Evolutionary conservation across 2,329 filamentous ascomycete genomes (phyloP), one percentile per base, ranked within the genome.

Genomic region (Colletotrichum paranaense): DNA sequence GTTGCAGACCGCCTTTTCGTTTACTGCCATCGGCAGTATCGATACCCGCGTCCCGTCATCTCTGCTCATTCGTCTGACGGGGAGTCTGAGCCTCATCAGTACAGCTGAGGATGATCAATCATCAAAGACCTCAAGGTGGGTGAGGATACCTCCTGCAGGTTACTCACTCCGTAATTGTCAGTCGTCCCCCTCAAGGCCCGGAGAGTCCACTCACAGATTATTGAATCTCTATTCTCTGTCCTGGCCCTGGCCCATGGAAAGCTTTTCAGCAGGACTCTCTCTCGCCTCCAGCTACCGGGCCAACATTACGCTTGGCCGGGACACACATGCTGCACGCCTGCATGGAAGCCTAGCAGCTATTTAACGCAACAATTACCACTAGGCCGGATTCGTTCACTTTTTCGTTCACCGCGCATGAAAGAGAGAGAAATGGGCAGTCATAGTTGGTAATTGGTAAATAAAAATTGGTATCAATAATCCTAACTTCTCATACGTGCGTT

Each of bases 381-480:
- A 49, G 42, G n/a, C 42, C 42, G 19, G 19, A 49, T 49, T 2
- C n/a, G 42, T 49, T 49, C 42, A 49, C 42, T n/a, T 49, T 49
- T 49, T 8, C 8, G 42, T 49, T 22, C 42, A 49, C 42, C 42
- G 19, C 42, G 42, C 42, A 22, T 49, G 12, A 62, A 26, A 8
- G n/a, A 19, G 1, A 8, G n/a, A 19, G 5, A 30, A 52, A 7
- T 1, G 32, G 9, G 24, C 12, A 30, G 42, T 49, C 38, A 22
- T 6, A 19, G 38, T 42, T 42, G 16, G 38, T 42, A 42, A 14
- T 62, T 62, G 59, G 38, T 52, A 12, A 3, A 24, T 26, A 35
- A 24, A 35, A n/a, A 35, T 63, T 63, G 66, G 60, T 70, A 64
- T 69, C 70, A 60, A 70, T 73, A 70, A 64, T 73, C 24, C 58